Conservation (phyloP, 1,139 yeast genomes). For the Cylindricascospora bacillispora region DNA sequence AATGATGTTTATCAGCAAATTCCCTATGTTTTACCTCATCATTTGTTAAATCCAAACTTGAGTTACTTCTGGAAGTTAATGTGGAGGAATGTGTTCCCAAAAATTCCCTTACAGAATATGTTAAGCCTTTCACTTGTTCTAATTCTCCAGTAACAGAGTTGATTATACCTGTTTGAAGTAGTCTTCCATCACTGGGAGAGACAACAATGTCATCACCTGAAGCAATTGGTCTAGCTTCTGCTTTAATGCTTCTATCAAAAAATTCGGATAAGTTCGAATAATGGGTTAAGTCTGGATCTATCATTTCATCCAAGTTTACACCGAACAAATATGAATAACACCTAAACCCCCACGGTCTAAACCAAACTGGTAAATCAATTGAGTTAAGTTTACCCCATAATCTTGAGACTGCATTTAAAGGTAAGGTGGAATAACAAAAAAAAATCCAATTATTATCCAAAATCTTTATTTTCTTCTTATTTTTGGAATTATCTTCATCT, state of each 20-base stretch:
- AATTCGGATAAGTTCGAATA: slow-evolving; percentile 81
- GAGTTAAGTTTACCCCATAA: slow-evolving; percentile 90
- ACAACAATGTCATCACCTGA: slow-evolving; percentile 46
- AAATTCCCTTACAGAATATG: slow-evolving; percentile 80
- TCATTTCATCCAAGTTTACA: slow-evolving; percentile 80
- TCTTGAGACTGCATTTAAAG: slow-evolving; percentile 81
- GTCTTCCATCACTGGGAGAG: slow-evolving; percentile 90
- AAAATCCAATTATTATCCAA: slow-evolving; percentile 65
- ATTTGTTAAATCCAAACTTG: slow-evolving; percentile 17
- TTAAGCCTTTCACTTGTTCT: slow-evolving; percentile 95
- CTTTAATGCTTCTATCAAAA: slow-evolving; percentile 71
- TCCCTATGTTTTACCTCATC: slow-evolving; percentile 50
- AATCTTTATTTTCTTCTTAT: slow-evolving; percentile 13
- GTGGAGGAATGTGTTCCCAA: slow-evolving; percentile 46
- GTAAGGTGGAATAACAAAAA: slow-evolving; percentile 80
- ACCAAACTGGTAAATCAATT: slow-evolving; percentile 74
- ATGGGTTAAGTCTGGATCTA: slow-evolving; percentile 61
- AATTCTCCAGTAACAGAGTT: slow-evolving; percentile 61
- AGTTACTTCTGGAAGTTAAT: slow-evolving; percentile 19
- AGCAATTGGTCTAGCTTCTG: slow-evolving; percentile 71
- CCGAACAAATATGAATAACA: slow-evolving; percentile 76
- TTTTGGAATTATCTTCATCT: slow-evolving; percentile 17
- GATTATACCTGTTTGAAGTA: slow-evolving; percentile 74
- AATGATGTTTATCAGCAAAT: slow-evolving; percentile 69
- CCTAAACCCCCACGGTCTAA: slow-evolving; percentile 71